A percentile compares a stretch with the other conserved stretches of the same genome.
Evolutionary conservation across 139 green algal species (phyloP).

Genomic region (Picocystis salinarum): DNA sequence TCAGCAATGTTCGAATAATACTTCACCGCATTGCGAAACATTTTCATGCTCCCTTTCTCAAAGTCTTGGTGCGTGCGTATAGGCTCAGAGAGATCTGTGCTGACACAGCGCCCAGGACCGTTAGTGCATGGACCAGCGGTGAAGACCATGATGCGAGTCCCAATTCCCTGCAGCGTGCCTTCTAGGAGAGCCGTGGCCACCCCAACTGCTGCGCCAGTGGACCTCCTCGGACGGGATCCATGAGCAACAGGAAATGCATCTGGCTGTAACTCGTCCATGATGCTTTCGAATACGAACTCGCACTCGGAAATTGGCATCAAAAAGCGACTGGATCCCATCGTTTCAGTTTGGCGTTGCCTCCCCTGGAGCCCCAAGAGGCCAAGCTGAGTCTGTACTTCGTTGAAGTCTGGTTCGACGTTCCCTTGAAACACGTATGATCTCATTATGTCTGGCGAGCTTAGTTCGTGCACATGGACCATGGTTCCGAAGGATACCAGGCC

Average conservation of each 20-base stretch:
- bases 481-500: slow-evolving; percentile 32
- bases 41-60: slow-evolving; percentile 14
- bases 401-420: not conserved
- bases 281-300: slow-evolving; percentile 21
- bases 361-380: not conserved
- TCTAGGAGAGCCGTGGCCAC: slow-evolving; percentile 25
- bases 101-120: slow-evolving; percentile 25
- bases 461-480: slow-evolving; percentile 24
- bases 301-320: slow-evolving; percentile 24
- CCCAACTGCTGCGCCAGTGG: slow-evolving; percentile 29
- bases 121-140: slow-evolving; percentile 21
- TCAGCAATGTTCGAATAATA: slow-evolving; percentile 23
- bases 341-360: not conserved
- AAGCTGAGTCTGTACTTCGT: not conserved
- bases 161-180: slow-evolving; percentile 2
- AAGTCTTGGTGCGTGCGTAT: slow-evolving; percentile 27
- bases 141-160: slow-evolving; percentile 27
- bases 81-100: slow-evolving; percentile 12
- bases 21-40: slow-evolving; percentile 11
- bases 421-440: not conserved
- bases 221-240: slow-evolving; percentile 12
- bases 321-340: slow-evolving; percentile 11
- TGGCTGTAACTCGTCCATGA: slow-evolving; percentile 21
- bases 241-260: slow-evolving; percentile 5
- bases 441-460: slow-evolving; percentile 1